These are phyloP conservation scores for Rhinocladiella similis DNA, from an alignment of 2,329 filamentous ascomycete genomes.

Conservation along the genomic window DNA sequence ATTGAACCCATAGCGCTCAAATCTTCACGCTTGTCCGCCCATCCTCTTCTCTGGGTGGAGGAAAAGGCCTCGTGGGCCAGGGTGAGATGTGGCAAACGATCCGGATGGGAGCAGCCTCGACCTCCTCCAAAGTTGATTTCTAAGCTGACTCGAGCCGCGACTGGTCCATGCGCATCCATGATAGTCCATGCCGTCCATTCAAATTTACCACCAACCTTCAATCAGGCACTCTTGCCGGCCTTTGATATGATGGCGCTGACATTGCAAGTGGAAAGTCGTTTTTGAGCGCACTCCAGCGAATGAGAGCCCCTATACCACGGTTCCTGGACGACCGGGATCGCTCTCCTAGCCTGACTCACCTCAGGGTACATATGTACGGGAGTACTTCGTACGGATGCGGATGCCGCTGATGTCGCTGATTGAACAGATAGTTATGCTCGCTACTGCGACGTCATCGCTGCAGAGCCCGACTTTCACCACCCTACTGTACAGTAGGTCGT, in stretches of 20 bases:
- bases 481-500: no score
- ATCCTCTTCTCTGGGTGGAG: slow-evolving; percentile 8
- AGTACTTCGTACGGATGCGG: no score
- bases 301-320: background rate
- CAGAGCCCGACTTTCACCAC: background rate
- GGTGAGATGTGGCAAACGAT: slow-evolving; percentile 11
- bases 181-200: slow-evolving; percentile 17
- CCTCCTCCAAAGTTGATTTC: slow-evolving; percentile 19
- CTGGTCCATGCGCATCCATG: slow-evolving; percentile 23
- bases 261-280: slow-evolving; percentile 12
- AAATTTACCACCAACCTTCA: slow-evolving; percentile 7
- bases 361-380: no score
- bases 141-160: slow-evolving; percentile 22
- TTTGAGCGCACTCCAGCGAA: background rate
- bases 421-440: background rate
- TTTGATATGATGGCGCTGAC: slow-evolving; percentile 5
- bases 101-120: background rate
- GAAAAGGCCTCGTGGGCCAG: slow-evolving; percentile 16
- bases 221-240: slow-evolving; percentile 20
- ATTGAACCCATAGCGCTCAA: background rate
- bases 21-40: background rate
- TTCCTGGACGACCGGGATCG: background rate
- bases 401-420: background rate
- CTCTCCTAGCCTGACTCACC: background rate
- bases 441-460: background rate